Conservation (phyloP, 352 stramenopile species). For the Phytophthora tentaculata region DNA sequence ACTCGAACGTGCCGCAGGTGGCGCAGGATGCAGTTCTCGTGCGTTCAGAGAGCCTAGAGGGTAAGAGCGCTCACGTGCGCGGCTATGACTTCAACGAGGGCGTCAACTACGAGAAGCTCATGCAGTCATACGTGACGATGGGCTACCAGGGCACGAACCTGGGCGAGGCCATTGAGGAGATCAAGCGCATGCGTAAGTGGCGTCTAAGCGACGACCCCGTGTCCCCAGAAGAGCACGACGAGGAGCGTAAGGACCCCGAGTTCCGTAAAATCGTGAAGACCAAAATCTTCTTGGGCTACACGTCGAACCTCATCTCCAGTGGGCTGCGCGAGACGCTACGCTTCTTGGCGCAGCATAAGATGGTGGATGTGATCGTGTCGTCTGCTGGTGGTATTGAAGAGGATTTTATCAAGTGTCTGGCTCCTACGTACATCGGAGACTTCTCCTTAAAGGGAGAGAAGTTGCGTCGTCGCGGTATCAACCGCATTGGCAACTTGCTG, state of each 20-base stretch:
- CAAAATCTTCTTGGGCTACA: constrained; percentile 99
- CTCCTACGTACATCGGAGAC: constrained; percentile 98
- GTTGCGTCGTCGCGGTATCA: constrained; percentile 96
- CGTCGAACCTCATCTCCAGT: constrained; percentile 99
- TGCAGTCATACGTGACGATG: constrained; percentile 86
- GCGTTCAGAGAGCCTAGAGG: constrained; percentile 79
- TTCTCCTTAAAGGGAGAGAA: constrained; percentile 95
- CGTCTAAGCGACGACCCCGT: constrained; percentile 95
- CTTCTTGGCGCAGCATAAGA: constrained; percentile 98
- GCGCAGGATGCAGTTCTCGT: constrained; percentile 81
- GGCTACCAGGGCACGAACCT: constrained; percentile 98
- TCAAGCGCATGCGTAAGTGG: constrained; percentile 99
- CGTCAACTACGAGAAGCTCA: constrained; percentile 86
- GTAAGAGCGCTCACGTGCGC: constrained; percentile 57
- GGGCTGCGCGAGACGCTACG: constrained; percentile 97
- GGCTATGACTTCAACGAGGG: constrained; percentile 94
- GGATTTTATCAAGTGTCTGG: constrained; percentile 99
- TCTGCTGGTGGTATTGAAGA: constrained; percentile 95
- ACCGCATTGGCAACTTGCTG: constrained; percentile 99
- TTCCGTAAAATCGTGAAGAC: constrained; percentile 90
- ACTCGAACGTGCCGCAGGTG: constrained; percentile 42
- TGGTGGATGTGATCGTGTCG: constrained; percentile 98
- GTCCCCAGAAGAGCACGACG: constrained; percentile 93
- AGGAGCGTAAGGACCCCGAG: constrained; percentile 78
- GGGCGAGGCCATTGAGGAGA: constrained; percentile 96